phyloP scores from a whole-genome alignment of 2,329 filamentous ascomycete species.

The Phyllosticta paracitricarpa region DNA sequence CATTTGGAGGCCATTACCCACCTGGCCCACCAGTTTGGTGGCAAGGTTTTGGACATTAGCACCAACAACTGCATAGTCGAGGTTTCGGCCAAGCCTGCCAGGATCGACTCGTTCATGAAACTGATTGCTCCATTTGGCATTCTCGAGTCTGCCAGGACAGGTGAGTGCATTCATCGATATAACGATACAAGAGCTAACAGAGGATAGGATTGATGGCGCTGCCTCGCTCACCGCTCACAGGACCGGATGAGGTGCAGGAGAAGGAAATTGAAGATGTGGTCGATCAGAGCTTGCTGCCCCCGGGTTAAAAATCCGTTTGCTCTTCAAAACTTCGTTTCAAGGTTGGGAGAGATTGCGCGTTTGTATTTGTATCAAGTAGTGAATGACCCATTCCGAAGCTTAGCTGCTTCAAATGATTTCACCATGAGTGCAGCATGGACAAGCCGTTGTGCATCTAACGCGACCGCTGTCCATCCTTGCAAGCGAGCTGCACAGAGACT shows the following conservation, averaged over 20 bases:
- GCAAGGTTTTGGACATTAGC: constrained; percentile 95
- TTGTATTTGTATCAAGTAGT: not conserved
- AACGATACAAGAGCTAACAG: constrained; percentile 12
- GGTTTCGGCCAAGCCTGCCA: constrained; percentile 81
- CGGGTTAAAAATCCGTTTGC: constrained; percentile 50
- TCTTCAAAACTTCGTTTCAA: not conserved
- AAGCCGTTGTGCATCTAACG: not conserved
- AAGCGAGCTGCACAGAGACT: not conserved
- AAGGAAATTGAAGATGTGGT: constrained; percentile 94
- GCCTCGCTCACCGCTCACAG: constrained; percentile 79
- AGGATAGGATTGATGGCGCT: constrained; percentile 77
- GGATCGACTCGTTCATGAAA: constrained; percentile 98
- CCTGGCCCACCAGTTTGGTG: constrained; percentile 92
- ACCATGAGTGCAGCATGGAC: not conserved
- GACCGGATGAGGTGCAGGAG: constrained; percentile 58
- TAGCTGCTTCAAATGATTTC: not conserved
- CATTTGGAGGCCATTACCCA: constrained; percentile 95
- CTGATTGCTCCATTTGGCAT: constrained; percentile 91
- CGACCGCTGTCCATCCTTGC: not conserved
- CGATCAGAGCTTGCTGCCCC: constrained; percentile 85
- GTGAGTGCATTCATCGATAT: constrained; percentile 25
- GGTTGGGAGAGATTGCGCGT: not conserved
- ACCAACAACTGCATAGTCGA: constrained; percentile 98
- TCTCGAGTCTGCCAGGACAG: constrained; percentile 87
- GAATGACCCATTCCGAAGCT: not conserved